These are phyloP conservation scores for Didymella sp. DNA, from an alignment of 2,329 filamentous ascomycete genomes.

Conservation along the genomic window DNA sequence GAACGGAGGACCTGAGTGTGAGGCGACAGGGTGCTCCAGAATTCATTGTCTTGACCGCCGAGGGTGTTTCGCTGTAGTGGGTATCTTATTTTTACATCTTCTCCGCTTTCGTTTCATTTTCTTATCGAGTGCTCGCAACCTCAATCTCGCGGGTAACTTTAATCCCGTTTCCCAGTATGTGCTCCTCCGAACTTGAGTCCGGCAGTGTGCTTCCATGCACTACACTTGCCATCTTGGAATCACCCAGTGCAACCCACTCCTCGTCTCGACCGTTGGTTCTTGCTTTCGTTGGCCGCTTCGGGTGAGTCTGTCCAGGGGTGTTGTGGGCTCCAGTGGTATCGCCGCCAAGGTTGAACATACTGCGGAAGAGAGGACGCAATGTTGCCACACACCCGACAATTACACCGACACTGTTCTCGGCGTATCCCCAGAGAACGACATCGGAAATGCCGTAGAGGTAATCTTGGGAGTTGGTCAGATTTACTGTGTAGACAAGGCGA, in stretches of 20 bases:
- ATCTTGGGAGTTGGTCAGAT: constrained; percentile 41
- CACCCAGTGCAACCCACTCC: constrained; percentile 15
- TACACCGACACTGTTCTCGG: constrained; percentile 47
- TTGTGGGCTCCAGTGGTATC: constrained; percentile 14
- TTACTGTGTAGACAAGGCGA: constrained; percentile 47
- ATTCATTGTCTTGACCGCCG: neutral
- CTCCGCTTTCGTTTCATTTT: neutral
- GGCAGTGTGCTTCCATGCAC: neutral
- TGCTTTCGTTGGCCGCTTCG: neutral
- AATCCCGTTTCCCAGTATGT: constrained; percentile 5
- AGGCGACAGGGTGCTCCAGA: neutral
- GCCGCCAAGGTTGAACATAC: constrained; percentile 26
- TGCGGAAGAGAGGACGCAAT: constrained; percentile 44
- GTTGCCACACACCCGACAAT: constrained; percentile 46
- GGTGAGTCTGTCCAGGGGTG: constrained; percentile 1
- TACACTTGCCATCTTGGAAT: constrained; percentile 3
- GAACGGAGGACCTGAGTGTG: neutral
- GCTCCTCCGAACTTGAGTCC: constrained; percentile 12
- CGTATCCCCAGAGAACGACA: constrained; percentile 49
- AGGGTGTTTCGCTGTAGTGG: neutral
- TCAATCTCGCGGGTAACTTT: constrained; percentile 3
- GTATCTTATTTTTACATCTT: neutral
- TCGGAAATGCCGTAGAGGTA: constrained; percentile 45
- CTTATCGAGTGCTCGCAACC: neutral
- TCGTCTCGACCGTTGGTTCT: constrained; percentile 1